Evolutionary conservation across 1,284 basidiomycete species (phyloP).

Genomic region (Microbotryum saponariae): DNA sequence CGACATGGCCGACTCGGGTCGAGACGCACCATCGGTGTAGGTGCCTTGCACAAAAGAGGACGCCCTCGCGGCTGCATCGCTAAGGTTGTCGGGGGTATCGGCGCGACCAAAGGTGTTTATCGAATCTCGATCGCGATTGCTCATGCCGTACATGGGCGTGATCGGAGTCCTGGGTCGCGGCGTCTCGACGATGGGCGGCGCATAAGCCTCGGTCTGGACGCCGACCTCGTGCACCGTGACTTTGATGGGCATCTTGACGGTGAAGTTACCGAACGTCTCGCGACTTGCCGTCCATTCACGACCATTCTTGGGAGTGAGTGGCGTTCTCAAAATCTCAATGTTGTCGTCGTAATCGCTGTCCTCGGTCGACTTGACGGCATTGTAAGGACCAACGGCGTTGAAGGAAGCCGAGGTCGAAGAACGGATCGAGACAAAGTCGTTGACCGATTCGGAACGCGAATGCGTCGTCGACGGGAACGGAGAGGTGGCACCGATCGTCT

Average conservation of each 20-base stretch:
- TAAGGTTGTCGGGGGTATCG: conserved; percentile 1
- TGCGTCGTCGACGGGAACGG: conserved; percentile 55
- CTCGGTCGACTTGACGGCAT: conserved; percentile 39
- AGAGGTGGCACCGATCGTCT: conserved; percentile 47
- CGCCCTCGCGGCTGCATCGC: conserved; percentile 15
- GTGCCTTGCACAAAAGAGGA: conserved; percentile 17
- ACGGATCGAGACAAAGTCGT: conserved; percentile 50
- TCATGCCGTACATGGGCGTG: not conserved
- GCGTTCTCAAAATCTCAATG: conserved; percentile 57
- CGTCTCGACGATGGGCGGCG: conserved; percentile 36
- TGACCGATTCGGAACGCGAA: conserved; percentile 46
- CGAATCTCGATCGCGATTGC: conserved; percentile 10
- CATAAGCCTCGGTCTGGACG: conserved; percentile 64
- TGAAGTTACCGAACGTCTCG: not conserved
- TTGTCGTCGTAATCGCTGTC: conserved; percentile 52
- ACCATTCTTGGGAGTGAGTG: not conserved
- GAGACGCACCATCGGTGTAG: not conserved
- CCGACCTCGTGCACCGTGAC: conserved; percentile 28
- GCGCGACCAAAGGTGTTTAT: conserved; percentile 20
- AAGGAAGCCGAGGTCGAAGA: conserved; percentile 13
- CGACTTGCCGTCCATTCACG: not conserved
- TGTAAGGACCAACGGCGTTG: conserved; percentile 2
- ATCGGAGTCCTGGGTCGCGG: not conserved
- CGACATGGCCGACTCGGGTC: conserved; percentile 12
- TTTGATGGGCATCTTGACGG: conserved; percentile 5